These are phyloP conservation scores for Trichoderma virens DNA, from an alignment of 495 filamentous ascomycete species.

Conservation along the genomic window DNA sequence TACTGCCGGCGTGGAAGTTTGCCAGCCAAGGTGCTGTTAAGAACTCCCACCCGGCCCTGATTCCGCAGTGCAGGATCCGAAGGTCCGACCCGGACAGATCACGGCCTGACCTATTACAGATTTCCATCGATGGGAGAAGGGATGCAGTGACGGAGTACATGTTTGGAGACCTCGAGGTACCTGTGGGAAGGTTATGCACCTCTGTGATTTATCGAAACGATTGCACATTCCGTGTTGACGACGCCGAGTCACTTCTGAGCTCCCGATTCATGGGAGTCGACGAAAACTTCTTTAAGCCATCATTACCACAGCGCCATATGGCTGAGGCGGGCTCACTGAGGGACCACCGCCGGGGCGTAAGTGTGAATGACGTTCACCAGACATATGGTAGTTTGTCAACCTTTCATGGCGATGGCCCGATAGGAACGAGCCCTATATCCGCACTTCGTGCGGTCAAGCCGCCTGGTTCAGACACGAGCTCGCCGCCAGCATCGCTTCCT, in stretches of 20 bases:
- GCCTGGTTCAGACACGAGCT: slow-evolving; percentile 50
- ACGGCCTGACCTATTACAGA: slow-evolving; percentile 56
- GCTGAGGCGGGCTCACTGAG: slow-evolving; percentile 72
- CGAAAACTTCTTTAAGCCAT: slow-evolving; percentile 77
- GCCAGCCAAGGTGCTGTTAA: slow-evolving; percentile 62
- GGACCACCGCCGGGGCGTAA: slow-evolving; percentile 35
- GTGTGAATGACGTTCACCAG: slow-evolving; percentile 58
- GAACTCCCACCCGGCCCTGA: slow-evolving; percentile 52
- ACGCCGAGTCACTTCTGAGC: slow-evolving; percentile 82
- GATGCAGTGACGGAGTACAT: slow-evolving; percentile 66
- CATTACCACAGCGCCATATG: slow-evolving; percentile 40
- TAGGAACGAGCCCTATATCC: slow-evolving; percentile 79
- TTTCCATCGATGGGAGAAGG: slow-evolving; percentile 58
- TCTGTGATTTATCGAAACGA: slow-evolving; percentile 77
- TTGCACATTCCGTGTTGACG: slow-evolving; percentile 85
- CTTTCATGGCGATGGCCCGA: slow-evolving; percentile 72
- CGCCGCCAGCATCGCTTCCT: slow-evolving; percentile 55
- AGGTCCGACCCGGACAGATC: slow-evolving; percentile 45
- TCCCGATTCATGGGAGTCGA: slow-evolving; percentile 87
- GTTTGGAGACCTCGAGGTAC: slow-evolving; percentile 76
- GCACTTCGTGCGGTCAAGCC: slow-evolving; percentile 63
- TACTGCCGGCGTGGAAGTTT: slow-evolving; percentile 85
- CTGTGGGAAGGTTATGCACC: slow-evolving; percentile 74
- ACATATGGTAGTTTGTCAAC: slow-evolving; percentile 92
- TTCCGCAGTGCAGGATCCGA: slow-evolving; percentile 71